Evolutionary conservation across 75 land plant species (phyloP).

Genomic region (Cupressus sempervirens): DNA sequence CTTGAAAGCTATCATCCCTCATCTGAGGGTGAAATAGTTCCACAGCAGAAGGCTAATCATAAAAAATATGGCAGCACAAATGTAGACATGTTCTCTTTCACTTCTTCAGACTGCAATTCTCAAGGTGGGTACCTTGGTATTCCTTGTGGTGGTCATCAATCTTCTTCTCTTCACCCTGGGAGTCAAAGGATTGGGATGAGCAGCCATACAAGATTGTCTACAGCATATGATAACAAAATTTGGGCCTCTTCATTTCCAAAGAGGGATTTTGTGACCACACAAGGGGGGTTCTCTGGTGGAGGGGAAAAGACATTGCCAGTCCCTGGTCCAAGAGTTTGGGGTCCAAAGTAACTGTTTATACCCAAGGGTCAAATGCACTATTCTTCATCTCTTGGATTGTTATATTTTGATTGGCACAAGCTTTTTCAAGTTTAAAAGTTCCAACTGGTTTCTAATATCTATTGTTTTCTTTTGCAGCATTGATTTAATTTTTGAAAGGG

Average conservation of each 20-base stretch:
- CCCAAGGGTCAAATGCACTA: not conserved
- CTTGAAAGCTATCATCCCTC: constrained; percentile 17
- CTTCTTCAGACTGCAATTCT: constrained; percentile 24
- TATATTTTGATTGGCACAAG: not conserved
- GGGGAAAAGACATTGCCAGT: constrained; percentile 25
- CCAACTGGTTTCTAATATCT: not conserved
- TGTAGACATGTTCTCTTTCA: not conserved
- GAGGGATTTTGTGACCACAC: not conserved
- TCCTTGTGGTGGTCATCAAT: constrained; percentile 22
- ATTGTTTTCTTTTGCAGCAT: constrained; percentile 32
- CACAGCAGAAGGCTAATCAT: constrained; percentile 26
- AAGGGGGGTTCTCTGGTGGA: constrained; percentile 17
- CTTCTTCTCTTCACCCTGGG: constrained; percentile 25
- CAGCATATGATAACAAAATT: constrained; percentile 11
- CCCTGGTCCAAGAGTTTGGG: constrained; percentile 65
- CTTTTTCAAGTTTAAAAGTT: not conserved
- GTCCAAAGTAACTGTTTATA: constrained; percentile 46
- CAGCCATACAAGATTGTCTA: constrained; percentile 17
- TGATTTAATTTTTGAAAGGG: constrained; percentile 59
- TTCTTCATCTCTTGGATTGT: not conserved
- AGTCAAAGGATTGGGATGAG: constrained; percentile 28
- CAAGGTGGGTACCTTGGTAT: constrained; percentile 22
- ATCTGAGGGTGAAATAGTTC: constrained; percentile 25
- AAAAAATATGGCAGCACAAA: constrained; percentile 16
- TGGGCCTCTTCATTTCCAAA: constrained; percentile 18